Evolutionary conservation across 1,284 basidiomycete genomes (phyloP).

Genomic region (Cutaneotrichosporon sp.): DNA sequence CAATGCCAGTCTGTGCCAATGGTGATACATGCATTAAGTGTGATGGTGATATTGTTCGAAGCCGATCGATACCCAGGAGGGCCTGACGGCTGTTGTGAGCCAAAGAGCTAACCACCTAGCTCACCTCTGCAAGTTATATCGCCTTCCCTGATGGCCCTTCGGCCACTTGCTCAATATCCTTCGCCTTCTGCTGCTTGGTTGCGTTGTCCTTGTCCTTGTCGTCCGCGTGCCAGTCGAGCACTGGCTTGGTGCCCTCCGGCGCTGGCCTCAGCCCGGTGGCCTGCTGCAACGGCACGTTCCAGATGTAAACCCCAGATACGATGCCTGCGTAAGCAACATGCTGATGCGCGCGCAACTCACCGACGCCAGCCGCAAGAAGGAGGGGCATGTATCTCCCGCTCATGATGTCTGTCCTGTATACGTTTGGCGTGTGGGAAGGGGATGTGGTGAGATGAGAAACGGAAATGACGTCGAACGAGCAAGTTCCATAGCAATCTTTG

Average conservation of each 20-base stretch:
- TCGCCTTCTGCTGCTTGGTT: not conserved
- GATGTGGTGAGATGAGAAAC: not conserved
- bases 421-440: no score
- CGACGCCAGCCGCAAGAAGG: constrained; percentile 27
- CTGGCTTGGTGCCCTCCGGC: constrained; percentile 1
- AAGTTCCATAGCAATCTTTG: no score
- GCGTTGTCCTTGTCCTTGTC: not conserved
- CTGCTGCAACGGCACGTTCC: constrained; percentile 31
- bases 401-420: constrained; percentile 21
- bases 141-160: no score
- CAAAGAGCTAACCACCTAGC: no score
- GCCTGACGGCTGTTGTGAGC: no score
- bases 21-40: no score
- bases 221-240: not conserved
- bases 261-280: constrained; percentile 24
- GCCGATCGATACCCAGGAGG: no score
- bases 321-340: constrained; percentile 23
- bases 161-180: no score
- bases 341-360: constrained; percentile 14
- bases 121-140: no score
- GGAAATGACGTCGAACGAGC: no score
- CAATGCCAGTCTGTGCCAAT: no score
- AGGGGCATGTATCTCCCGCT: constrained; percentile 21
- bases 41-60: no score
- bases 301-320: constrained; percentile 35